phyloP scores from a whole-genome alignment of 1,139 yeast genomes.

The Citeromyces hawaiiensis region DNA sequence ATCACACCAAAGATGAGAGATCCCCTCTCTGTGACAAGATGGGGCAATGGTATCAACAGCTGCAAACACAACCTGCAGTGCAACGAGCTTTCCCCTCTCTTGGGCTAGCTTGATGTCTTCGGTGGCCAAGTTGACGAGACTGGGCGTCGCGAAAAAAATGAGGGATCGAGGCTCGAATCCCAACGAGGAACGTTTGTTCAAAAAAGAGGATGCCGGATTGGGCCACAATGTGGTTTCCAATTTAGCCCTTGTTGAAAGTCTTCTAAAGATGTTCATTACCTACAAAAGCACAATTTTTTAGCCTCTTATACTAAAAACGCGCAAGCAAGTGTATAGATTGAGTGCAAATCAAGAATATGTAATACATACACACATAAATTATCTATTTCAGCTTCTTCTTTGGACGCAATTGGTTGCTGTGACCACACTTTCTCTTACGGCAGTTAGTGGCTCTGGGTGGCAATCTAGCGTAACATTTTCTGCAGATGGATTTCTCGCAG shows the following conservation, averaged over 20 bases:
- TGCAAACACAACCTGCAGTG: constrained; percentile 22
- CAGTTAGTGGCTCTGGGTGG: constrained; percentile 99
- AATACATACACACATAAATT: constrained; percentile 18
- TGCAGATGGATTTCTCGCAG: constrained; percentile 99
- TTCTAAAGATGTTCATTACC: neutral
- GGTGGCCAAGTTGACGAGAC: constrained; percentile 16
- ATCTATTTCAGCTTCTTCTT: constrained; percentile 97
- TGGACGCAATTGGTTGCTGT: constrained; percentile 99
- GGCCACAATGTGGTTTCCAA: neutral
- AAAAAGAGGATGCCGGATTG: neutral
- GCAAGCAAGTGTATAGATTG: constrained; percentile 1
- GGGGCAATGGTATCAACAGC: constrained; percentile 34
- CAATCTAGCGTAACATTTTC: constrained; percentile 99
- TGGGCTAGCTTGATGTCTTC: constrained; percentile 15
- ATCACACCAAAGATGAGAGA: constrained; percentile 35
- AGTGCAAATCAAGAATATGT: constrained; percentile 1
- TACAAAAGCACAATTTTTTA: neutral
- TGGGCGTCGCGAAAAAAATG: constrained; percentile 29
- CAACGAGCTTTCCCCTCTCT: constrained; percentile 18
- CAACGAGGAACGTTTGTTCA: neutral
- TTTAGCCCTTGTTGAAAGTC: neutral
- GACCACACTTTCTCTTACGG: constrained; percentile 99
- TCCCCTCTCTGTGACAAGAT: constrained; percentile 21
- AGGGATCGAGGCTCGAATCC: constrained; percentile 8
- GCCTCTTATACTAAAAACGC: constrained; percentile 1